Base-by-base conservation (phyloP, 192 early-diverging fungal species). In the Entophlyctis luteolus region DNA sequence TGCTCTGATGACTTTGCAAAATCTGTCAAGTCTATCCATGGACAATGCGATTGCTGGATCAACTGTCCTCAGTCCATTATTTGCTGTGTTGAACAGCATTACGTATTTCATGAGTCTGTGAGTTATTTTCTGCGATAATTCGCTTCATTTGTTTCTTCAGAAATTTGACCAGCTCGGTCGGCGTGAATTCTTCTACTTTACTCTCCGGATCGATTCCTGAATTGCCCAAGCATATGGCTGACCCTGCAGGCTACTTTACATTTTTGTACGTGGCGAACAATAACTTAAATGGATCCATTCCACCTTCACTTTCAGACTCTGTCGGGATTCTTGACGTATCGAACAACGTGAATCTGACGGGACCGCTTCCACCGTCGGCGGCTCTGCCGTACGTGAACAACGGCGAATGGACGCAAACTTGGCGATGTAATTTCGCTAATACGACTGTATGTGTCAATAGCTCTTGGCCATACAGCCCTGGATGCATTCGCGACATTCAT, bases 261-360 rank as follows among this genome's bases (percentile, higher is more conserved):
- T 12, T 46, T 4, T 20, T 66, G 10, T 55, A 22, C 10, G 23
- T 66, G 4, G 18, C 48, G 20, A 37, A 47, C 20, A 66, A 66
- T 38, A 66, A 66, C 52, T 39, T 66, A 16, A 31, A 32, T 37
- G 63, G 63, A 1, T 35, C 22, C 3, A 54, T 66, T 55, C 63
- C 63, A 54, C 23, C 27, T 3, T 66, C 52, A 10, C 14, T 66
- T 45, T 14, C 63, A 20, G 63, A 66, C 28, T 39, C 52, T 5
- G 32, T 66, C 18, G 27, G 5, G 23, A 14, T 20, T 4, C 14
- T 55, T 45, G 39, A 27, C 35, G 35, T 55, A 1, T 31, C 48
- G 5, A 39, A 66, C 27, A 66, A 66, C 55, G 10, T 36, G 4
- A 22, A 34, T 36, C 48, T 66, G 18, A 38, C 63, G 16, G 63